Percentiles rank a stretch among this genome's conserved stretches.
Conservation (phyloP, 2,329 filamentous ascomycete genomes). For the Diaporthe sp. region DNA sequence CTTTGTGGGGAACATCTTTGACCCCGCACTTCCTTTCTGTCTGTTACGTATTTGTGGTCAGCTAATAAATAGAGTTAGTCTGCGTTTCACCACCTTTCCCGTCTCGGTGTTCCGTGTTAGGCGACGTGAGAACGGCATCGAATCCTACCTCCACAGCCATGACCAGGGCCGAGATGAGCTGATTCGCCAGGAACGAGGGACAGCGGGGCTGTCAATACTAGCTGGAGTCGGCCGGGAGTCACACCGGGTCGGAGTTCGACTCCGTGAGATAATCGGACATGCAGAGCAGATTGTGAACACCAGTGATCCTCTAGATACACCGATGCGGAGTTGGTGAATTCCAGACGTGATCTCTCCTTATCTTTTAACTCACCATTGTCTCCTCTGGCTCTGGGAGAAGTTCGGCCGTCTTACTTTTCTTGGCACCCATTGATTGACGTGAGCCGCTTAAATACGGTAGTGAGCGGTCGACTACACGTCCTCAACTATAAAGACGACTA, state of each 20-base stretch:
- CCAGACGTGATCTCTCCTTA: neutral
- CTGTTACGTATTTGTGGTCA: neutral
- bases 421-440: no score
- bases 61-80: neutral
- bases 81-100: neutral
- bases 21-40: conserved; percentile 4
- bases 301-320: neutral
- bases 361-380: neutral
- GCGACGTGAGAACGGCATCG: neutral
- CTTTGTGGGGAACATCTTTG: conserved; percentile 4
- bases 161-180: neutral
- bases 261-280: neutral
- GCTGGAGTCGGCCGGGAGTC: conserved; percentile 7
- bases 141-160: neutral
- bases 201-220: neutral
- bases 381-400: neutral
- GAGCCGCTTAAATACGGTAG: neutral
- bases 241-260: neutral
- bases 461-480: neutral
- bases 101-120: neutral
- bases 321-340: neutral
- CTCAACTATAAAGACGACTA: neutral
- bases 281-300: neutral
- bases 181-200: neutral
- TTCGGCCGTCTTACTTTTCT: conserved; percentile 20